Base-by-base conservation (phyloP, 768 basidiomycete species). In the Suillus ampliporus region DNA sequence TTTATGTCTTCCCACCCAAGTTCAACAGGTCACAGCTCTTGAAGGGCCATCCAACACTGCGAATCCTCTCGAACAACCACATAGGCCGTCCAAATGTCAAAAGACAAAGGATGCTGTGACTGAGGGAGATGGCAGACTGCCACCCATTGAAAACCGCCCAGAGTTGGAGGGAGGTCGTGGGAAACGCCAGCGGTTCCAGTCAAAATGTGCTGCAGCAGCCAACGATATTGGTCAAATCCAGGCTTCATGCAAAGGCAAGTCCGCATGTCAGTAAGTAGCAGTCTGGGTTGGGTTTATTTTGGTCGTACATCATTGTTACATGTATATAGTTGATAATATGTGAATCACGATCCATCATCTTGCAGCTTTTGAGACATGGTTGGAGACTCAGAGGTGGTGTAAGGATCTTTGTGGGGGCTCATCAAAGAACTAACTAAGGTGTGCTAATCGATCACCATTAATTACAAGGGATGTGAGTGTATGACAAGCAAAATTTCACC, bases 201-300 rank as follows among this genome's bases (percentile, higher is more conserved):
- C 44, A 44, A 44, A 44, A 21, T 0, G 11, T 44, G 44, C 44
- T 21, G 44, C n/a, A 44, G 44, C 44, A 44, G 44, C 44, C 44
- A 44, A 44, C 5, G 15, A 44, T 44, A 44, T 44, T 5, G 10
- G 44, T 44, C 44, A 44, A 6, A 44, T 13, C 10, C 44, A 44
- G 44, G 44, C 44, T 44, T 44, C 44, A 44, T 1, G 11, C 44
- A 44, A 44, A 44, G 44, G 44, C 8, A 46, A 46, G 44, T 46
- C 44, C 3, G 5, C 44, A 46, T 2, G 21, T 46, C 21, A 14
- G 44, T 46, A 46, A 46, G 44, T 46, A 44, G 43, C n/a, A 46
- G 44, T 46, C 44, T 46, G 5, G 41, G 44, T 46, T 46, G n/a
- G 44, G 44, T 46, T 46, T 21, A 46, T 46, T 46, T 46, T 46